Percentiles rank a stretch among this genome's conserved stretches.
Conservation (phyloP, 2,329 filamentous ascomycete genomes). For the Cryphonectria radicalis region DNA sequence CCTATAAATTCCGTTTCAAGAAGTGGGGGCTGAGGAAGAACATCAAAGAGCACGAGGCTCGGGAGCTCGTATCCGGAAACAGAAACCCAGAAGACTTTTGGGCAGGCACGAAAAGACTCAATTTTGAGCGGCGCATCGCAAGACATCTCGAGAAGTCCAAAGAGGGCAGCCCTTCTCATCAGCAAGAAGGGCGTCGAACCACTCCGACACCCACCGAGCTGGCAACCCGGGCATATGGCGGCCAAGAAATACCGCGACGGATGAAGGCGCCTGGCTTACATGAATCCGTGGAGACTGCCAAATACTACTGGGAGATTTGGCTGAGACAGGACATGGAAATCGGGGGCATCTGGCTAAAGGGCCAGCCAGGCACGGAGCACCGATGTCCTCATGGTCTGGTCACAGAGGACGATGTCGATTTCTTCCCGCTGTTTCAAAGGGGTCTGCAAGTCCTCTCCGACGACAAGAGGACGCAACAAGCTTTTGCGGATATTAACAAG, state of each 20-base stretch:
- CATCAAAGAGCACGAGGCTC: slow-evolving; percentile 14
- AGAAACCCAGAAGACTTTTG: slow-evolving; percentile 6
- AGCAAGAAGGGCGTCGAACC: neutral
- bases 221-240: neutral
- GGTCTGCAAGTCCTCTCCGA: neutral
- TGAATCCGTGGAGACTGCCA: neutral
- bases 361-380: neutral
- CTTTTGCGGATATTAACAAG: slow-evolving; percentile 7
- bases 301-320: slow-evolving; percentile 6
- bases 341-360: neutral
- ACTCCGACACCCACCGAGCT: neutral
- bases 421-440: slow-evolving; percentile 7
- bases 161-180: neutral
- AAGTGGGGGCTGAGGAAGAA: slow-evolving; percentile 10
- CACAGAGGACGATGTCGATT: neutral
- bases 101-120: slow-evolving; percentile 1
- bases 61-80: slow-evolving; percentile 7
- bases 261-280: no score
- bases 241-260: neutral
- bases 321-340: neutral
- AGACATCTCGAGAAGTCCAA: slow-evolving; percentile 5
- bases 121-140: slow-evolving; percentile 9
- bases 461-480: neutral
- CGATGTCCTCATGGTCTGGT: neutral
- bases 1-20: slow-evolving; percentile 15